phyloP scores from a whole-genome alignment of 352 stramenopile species.

The Hyaloperonospora brassicae region DNA sequence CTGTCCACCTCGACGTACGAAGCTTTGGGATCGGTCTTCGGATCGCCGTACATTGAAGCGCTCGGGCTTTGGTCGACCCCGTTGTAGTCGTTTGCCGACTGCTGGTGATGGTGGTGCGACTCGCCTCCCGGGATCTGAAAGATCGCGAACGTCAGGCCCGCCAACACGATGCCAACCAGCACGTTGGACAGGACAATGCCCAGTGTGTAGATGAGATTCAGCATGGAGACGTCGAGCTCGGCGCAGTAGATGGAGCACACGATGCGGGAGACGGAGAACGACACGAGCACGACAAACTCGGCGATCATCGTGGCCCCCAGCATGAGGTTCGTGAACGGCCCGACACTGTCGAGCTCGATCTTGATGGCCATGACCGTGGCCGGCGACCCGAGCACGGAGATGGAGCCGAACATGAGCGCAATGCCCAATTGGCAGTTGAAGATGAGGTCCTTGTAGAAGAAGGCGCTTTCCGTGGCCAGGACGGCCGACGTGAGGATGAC shows the following conservation, averaged over 20 bases:
- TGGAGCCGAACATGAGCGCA: constrained; percentile 66
- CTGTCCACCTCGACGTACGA: no score
- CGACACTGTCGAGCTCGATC: constrained; percentile 67
- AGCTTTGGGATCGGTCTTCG: no score
- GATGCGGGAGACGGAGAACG: constrained; percentile 58
- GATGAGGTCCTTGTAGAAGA: constrained; percentile 55
- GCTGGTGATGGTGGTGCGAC: not conserved
- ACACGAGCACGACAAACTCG: constrained; percentile 66
- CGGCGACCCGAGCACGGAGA: constrained; percentile 55
- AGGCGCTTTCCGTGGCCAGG: constrained; percentile 34
- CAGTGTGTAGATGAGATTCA: constrained; percentile 50
- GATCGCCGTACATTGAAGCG: no score
- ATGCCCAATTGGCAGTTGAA: constrained; percentile 50
- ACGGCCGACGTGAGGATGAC: constrained; percentile 36
- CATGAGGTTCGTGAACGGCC: constrained; percentile 70
- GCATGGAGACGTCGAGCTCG: constrained; percentile 39
- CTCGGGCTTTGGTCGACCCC: no score
- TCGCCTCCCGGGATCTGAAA: constrained; percentile 42
- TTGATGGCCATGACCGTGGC: constrained; percentile 73
- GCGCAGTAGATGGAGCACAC: constrained; percentile 56
- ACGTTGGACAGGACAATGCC: constrained; percentile 49
- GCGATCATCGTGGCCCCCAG: constrained; percentile 58
- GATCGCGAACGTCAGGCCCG: constrained; percentile 43
- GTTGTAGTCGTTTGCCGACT: no score
- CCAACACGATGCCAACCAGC: constrained; percentile 35